A percentile compares a stretch with the other conserved stretches of the same genome.
Evolutionary conservation across 1,284 basidiomycete genomes (phyloP).

Genomic region (Cutaneotrichosporon cavernicola): DNA sequence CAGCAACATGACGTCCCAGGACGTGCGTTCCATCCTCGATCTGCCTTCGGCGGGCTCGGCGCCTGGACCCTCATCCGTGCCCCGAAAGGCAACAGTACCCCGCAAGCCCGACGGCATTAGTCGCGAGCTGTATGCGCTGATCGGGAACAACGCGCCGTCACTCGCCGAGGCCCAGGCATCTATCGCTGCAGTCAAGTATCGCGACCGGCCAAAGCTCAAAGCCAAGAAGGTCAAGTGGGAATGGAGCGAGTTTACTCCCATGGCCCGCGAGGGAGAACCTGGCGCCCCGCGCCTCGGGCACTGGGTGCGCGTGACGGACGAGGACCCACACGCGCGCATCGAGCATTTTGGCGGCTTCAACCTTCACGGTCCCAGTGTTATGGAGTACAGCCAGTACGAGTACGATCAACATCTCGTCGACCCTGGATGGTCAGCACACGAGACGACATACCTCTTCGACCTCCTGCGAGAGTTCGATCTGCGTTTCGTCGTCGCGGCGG

Average conservation of each 20-base stretch:
- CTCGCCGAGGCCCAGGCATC: slow-evolving; percentile 57
- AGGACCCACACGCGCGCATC: slow-evolving; percentile 34
- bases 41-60: slow-evolving; percentile 52
- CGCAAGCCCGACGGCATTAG: slow-evolving; percentile 84
- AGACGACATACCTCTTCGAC: slow-evolving; percentile 89
- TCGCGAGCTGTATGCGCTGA: slow-evolving; percentile 86
- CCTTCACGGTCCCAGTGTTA: slow-evolving; percentile 58
- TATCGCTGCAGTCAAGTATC: slow-evolving; percentile 65
- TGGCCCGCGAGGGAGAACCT: slow-evolving; percentile 24
- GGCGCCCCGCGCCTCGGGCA: slow-evolving; percentile 35
- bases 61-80: slow-evolving; percentile 36
- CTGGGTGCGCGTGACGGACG: slow-evolving; percentile 45
- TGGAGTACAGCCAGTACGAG: slow-evolving; percentile 86
- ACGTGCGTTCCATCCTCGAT: slow-evolving; percentile 75
- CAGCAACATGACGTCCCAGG: slow-evolving; percentile 59
- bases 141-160: slow-evolving; percentile 85
- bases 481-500: slow-evolving; percentile 85
- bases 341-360: slow-evolving; percentile 49
- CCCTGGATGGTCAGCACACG: slow-evolving; percentile 84
- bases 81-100: slow-evolving; percentile 39
- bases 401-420: slow-evolving; percentile 78
- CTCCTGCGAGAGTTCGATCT: slow-evolving; percentile 80
- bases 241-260: slow-evolving; percentile 63
- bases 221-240: slow-evolving; percentile 63
- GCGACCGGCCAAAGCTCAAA: slow-evolving; percentile 66